phyloP scores from a whole-genome alignment of 176 grass and related monocot species.

The Elaeis guineensis region DNA sequence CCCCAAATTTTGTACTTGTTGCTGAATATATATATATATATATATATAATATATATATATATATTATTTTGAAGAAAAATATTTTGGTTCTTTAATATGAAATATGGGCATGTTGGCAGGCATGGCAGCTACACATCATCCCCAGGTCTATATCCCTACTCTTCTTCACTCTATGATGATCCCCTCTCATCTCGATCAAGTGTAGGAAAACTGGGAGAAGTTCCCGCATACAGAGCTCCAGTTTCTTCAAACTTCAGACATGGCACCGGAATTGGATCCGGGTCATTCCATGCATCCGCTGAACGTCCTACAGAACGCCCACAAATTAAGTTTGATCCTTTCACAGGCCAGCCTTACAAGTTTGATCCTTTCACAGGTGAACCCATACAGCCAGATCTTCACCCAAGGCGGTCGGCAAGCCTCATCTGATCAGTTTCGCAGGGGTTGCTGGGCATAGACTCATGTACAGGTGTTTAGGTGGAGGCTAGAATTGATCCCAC shows the following conservation, averaged over 20 bases:
- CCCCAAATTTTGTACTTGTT: too few relatives aligned
- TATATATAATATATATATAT: too few relatives aligned
- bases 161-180: constrained; percentile 30
- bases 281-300: constrained; percentile 21
- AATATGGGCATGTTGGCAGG: constrained; percentile 26
- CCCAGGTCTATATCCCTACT: constrained; percentile 7
- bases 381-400: constrained; percentile 32
- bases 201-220: constrained; percentile 28
- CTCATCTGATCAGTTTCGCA: too few relatives aligned
- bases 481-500: too few relatives aligned
- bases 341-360: constrained; percentile 71
- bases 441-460: too few relatives aligned
- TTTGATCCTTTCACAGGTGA: constrained; percentile 83
- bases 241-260: constrained; percentile 26
- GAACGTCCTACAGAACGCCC: constrained; percentile 31
- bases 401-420: not conserved
- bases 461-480: too few relatives aligned
- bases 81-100: too few relatives aligned
- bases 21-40: too few relatives aligned
- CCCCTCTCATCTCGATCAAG: constrained; percentile 26
- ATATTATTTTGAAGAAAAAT: too few relatives aligned
- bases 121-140: constrained; percentile 25
- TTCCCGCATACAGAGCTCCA: constrained; percentile 27
- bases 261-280: constrained; percentile 6
- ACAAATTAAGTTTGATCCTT: constrained; percentile 68